These are phyloP conservation scores for Mercurialis annua DNA, from an alignment of 345 rosid genomes.

Conservation along the genomic window DNA sequence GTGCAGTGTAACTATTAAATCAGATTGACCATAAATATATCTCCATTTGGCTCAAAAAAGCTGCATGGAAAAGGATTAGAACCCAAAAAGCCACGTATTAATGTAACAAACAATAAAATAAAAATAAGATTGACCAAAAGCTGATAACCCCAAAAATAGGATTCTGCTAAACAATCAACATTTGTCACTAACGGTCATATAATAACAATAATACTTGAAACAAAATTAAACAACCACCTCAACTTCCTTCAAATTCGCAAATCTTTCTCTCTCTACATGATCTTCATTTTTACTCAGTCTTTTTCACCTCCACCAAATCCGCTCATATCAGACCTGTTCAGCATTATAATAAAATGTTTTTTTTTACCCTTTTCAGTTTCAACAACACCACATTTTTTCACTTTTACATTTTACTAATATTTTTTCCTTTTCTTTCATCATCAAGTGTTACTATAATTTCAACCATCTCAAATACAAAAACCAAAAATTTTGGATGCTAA, in stretches of 20 bases:
- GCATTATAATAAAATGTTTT: conserved; percentile 14
- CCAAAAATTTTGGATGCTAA: conserved; percentile 10
- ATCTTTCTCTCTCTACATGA: conserved; percentile 5
- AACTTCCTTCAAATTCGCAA: conserved; percentile 15
- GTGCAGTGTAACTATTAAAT: too few species aligned
- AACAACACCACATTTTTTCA: conserved; percentile 1
- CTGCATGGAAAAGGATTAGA: too few species aligned
- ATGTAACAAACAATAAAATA: too few species aligned
- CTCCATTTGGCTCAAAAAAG: too few species aligned
- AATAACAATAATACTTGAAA: neutral
- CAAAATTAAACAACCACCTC: neutral
- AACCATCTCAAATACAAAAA: neutral
- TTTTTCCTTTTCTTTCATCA: conserved; percentile 5
- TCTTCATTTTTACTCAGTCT: conserved; percentile 22
- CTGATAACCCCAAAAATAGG: conserved; percentile 9
- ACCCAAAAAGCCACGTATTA: neutral
- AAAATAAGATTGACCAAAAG: neutral
- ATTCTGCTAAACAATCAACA: conserved; percentile 10
- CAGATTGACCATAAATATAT: too few species aligned
- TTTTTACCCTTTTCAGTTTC: conserved; percentile 33
- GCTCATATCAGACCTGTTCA: conserved; percentile 44
- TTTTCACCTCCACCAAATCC: conserved; percentile 40
- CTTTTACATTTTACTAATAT: neutral
- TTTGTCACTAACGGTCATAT: conserved; percentile 22
- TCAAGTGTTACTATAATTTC: neutral